Base-by-base conservation (phyloP, 768 basidiomycete species). In the Paxillus involutus region DNA sequence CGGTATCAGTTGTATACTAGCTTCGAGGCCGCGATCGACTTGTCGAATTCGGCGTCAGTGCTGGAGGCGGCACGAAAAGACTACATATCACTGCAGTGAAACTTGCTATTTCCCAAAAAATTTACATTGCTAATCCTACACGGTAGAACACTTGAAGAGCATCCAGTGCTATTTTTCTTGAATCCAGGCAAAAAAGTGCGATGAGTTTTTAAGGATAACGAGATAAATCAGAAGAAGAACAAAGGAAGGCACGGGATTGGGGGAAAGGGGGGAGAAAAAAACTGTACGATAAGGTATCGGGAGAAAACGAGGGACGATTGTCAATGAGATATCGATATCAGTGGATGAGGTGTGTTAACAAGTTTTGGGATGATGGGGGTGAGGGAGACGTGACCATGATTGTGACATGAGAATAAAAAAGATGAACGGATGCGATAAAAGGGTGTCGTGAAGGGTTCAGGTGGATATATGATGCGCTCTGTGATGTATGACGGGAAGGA, bases 321-420 rank as follows among this genome's bases (percentile, higher is more conserved):
- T 45, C 26, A 40, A 8, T 19, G 17, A 12, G n/a, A 40, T 40
- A 40, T 17, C n/a, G 39, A 40, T 40, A 35, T 35, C 35, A 14
- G 35, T 5, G 5, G 35, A 44, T 45, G 53, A 47, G 52, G 8
- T 30, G 35, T 14, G 37, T 9, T 21, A 24, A 21, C 21, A 21
- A 21, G 21, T 17, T 39, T 17, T 29, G 26, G 33, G 43, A 44
- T 44, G 24, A 16, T 44, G 24, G 43, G 24, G 5, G 43, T 17
- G 24, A 26, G 29, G 3, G 21, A 21, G 41, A 13, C 13, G 30
- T 44, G 44, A 26, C 29, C 14, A 41, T 36, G 59, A 66, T 62
- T 63, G 59, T 63, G 63, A 61, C 58, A 51, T 37, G 40, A 36
- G n/a, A 41, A 24, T 10, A 42, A 42, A 36, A 40, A 19, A 14